These are phyloP conservation scores for Mrakia gelida DNA, from an alignment of 768 basidiomycete genomes.

Conservation along the genomic window DNA sequence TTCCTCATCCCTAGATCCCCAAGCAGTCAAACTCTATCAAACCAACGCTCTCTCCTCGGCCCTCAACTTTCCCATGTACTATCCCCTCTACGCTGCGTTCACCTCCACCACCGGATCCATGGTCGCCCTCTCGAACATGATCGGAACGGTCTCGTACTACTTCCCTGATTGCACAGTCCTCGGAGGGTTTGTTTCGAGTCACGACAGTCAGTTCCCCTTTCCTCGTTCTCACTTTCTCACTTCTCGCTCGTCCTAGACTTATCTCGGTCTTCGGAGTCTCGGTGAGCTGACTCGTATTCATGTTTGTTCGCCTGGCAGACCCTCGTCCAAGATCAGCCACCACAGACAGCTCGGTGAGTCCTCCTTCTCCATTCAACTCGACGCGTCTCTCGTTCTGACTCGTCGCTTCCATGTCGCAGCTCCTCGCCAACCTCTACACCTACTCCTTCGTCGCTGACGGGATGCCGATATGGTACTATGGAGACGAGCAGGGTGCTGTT, in stretches of 20 bases:
- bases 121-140: constrained; percentile 38
- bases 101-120: constrained; percentile 38
- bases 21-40: background rate
- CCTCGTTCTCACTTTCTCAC: no score
- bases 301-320: background rate
- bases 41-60: constrained; percentile 33
- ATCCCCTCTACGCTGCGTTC: constrained; percentile 35
- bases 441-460: background rate
- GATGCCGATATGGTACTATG: constrained; percentile 23
- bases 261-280: no score
- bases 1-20: background rate
- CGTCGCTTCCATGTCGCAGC: background rate
- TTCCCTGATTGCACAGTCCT: constrained; percentile 43
- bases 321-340: background rate
- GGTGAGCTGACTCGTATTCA: no score
- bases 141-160: constrained; percentile 35
- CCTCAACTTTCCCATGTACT: constrained; percentile 45
- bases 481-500: constrained; percentile 17
- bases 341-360: constrained; percentile 1
- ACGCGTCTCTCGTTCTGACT: background rate
- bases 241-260: no score
- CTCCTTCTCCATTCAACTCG: background rate
- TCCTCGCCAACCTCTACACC: background rate
- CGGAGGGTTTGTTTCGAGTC: constrained; percentile 40
- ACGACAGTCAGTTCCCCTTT: background rate